Base-by-base conservation (phyloP, 2,329 filamentous ascomycete species). In the Ceratocystis lukuohia region DNA sequence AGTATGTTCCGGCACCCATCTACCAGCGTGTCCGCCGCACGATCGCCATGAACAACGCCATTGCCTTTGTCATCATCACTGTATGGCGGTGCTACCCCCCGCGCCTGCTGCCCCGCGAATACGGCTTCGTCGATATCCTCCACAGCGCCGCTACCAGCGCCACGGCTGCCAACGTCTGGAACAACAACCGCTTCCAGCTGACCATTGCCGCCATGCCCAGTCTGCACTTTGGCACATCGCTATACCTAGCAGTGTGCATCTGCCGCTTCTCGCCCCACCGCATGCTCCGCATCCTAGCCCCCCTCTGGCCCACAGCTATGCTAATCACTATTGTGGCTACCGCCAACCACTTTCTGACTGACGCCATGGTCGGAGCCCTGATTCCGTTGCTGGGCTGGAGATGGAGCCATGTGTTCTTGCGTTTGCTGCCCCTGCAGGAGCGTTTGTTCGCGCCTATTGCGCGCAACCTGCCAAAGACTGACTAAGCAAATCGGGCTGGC, bases 161-260 rank as follows among this genome's bases (percentile, higher is more conserved):
- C 68, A 48, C 71, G 66, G 64, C 70, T 0, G 70, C 69, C 7
- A 75, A 70, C 48, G 71, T 71, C 1, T 80, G 77, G 78, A 78
- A 75, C 20, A 73, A 78, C 65, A 80, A 80, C 69, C 73, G 73
- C 22, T 79, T 78, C 66, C 77, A 78, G 69, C 70, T 80, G 10
- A 80, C 77, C 6, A 79, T 80, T 67, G 78, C 78, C 0, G 79
- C 78, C 30, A 80, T 80, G 78, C 78, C 78, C 1, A 78, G 76
- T 20, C 70, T 80, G 15, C 79, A 80, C 69, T 80, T 79, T 68
- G 79, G 78, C 37, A 77, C 75, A 0, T 71, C 75, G 0, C 70
- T 75, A 1, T 76, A 76, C 66, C 71, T 77, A 12, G 74, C 73
- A 1, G 71, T 75, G 5, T 75, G 70, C 28, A 66, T 76, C 30